phyloP scores from a whole-genome alignment of 1,139 yeast genomes.

The Yamadazyma atmosphaerica region DNA sequence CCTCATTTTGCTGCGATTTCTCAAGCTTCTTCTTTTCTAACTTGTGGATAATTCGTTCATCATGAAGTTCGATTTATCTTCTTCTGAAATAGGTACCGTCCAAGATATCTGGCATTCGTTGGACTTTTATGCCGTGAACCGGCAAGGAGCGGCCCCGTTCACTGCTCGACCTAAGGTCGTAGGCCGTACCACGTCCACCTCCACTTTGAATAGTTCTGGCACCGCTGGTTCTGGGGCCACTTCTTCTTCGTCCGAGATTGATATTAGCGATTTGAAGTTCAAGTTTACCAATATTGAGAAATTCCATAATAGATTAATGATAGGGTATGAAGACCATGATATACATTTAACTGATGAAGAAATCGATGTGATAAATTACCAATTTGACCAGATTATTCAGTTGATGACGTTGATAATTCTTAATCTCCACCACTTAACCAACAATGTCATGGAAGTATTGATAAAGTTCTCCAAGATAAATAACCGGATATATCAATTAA shows the following conservation, averaged over 20 bases:
- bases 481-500: conserved; percentile 8
- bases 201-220: not conserved
- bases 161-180: not conserved
- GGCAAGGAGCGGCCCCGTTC: not conserved
- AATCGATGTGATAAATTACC: conserved; percentile 1
- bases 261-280: not conserved
- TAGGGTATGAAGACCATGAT: not conserved
- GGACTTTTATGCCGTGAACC: not conserved
- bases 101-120: conserved; percentile 1
- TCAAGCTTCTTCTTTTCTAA: no score
- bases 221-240: not conserved
- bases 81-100: not conserved
- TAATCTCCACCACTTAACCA: not conserved
- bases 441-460: conserved; percentile 4
- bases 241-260: no score
- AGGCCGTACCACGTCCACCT: not conserved
- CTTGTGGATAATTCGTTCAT: no score
- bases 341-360: not conserved
- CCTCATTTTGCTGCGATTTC: no score
- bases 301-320: not conserved
- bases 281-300: not conserved
- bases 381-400: conserved; percentile 2
- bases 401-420: not conserved
- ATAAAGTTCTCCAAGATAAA: conserved; percentile 9
- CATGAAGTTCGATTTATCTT: not conserved